phyloP scores from a whole-genome alignment of 805 yeast species.

The Wickerhamiella kurtzmanii region DNA sequence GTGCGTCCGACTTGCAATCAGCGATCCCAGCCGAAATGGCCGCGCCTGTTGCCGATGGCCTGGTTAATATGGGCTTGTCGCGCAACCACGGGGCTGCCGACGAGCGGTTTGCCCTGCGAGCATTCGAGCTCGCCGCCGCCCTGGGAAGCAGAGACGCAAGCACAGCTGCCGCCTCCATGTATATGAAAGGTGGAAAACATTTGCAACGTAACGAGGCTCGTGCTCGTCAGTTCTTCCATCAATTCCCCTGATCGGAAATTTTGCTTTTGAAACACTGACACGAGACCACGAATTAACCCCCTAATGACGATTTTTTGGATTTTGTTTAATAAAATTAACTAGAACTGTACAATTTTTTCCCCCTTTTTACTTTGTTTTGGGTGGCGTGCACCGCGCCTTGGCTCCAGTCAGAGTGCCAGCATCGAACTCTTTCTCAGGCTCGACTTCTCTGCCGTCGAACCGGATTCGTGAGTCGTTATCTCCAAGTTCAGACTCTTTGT shows the following conservation, averaged over 20 bases:
- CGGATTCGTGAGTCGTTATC: constrained; percentile 46
- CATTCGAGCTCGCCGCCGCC: constrained; percentile 50
- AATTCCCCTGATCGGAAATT: background rate
- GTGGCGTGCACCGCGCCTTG: background rate
- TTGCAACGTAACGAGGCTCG: constrained; percentile 44
- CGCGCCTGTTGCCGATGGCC: background rate
- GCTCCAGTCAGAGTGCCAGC: background rate
- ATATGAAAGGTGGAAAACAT: constrained; percentile 40
- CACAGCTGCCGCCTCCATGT: constrained; percentile 55
- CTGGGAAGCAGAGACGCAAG: constrained; percentile 57
- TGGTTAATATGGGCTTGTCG: background rate
- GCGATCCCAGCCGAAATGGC: background rate
- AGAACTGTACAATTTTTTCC: too few relatives aligned
- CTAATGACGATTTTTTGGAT: too few relatives aligned
- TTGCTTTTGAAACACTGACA: too few relatives aligned
- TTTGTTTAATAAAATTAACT: too few relatives aligned
- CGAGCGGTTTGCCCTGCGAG: constrained; percentile 43
- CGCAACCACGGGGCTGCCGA: constrained; percentile 22
- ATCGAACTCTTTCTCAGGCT: background rate
- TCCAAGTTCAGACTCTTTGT: constrained; percentile 73
- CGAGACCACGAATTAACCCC: too few relatives aligned
- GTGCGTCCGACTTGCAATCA: background rate
- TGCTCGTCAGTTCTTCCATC: constrained; percentile 60
- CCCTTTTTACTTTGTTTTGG: too few relatives aligned
- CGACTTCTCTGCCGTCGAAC: background rate